Conservation (phyloP, 2,329 filamentous ascomycete species). For the Keithomyces neogunnii region DNA sequence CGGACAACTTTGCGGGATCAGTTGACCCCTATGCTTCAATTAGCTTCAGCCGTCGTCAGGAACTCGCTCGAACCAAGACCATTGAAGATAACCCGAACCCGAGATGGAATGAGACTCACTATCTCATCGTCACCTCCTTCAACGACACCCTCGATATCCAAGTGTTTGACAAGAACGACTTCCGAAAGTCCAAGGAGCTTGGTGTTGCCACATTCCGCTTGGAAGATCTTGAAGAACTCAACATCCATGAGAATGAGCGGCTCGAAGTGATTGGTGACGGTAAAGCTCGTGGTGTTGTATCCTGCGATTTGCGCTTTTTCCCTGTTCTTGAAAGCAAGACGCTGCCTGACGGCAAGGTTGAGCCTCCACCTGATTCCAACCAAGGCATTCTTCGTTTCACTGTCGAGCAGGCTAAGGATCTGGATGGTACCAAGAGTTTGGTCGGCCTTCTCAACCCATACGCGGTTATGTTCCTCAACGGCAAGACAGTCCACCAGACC, state of each 20-base stretch:
- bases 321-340: conserved; percentile 71
- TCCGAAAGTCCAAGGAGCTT: conserved; percentile 92
- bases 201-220: conserved; percentile 79
- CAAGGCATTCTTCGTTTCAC: conserved; percentile 92
- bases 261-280: conserved; percentile 80
- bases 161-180: conserved; percentile 89
- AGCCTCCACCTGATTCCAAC: conserved; percentile 79
- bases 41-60: conserved; percentile 73
- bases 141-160: conserved; percentile 80
- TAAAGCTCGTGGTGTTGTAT: conserved; percentile 71
- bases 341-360: conserved; percentile 65
- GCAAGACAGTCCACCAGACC: conserved; percentile 81
- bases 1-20: conserved; percentile 85
- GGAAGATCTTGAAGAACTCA: conserved; percentile 69
- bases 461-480: conserved; percentile 78
- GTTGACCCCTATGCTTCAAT: conserved; percentile 84
- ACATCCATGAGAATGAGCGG: conserved; percentile 74
- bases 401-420: conserved; percentile 91
- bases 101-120: conserved; percentile 93
- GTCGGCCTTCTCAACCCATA: conserved; percentile 90
- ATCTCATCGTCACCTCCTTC: conserved; percentile 87
- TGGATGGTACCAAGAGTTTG: conserved; percentile 86
- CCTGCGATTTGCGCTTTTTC: conserved; percentile 87
- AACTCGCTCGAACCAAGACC: conserved; percentile 83
- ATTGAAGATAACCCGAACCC: conserved; percentile 78